Base-by-base conservation (phyloP, 2,329 filamentous ascomycete species). In the Fusarium concolor region DNA sequence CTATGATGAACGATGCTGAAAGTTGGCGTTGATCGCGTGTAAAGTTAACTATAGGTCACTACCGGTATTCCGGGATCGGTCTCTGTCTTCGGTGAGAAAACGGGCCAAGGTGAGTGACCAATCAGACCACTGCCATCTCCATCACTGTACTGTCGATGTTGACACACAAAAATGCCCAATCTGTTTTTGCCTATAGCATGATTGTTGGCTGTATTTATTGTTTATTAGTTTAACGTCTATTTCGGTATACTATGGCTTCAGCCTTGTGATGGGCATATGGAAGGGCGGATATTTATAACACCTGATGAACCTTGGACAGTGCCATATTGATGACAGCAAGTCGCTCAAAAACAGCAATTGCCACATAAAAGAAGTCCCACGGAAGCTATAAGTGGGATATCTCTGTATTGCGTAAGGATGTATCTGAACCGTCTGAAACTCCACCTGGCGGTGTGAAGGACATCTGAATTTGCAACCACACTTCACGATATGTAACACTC, bases 81-180 rank as follows among this genome's bases (percentile, higher is more conserved):
- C 38, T 39, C n/a, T 35, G 45, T 54, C 44, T 33, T 37, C 59
- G 63, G 61, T 70, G 56, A 51, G 46, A 38, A 50, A 57, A 42
- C 37, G 28, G 43, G 52, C 29, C 22, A 37, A 51, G 62, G 61
- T 68, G 58, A 61, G 49, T 24, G 43, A 14, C 71, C 70, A 74
- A 73, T 74, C 55, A 71, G 17, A n/a, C 35, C 28, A 6, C 26
- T 56, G 15, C 15, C 6, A 20, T 47, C 24, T 31, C n/a, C 14
- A 17, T 33, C 6, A 38, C 10, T 22, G 6, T 28, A 37, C 2
- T 37, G 51, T 52, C 52, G 20, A 31, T 15, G 31, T 52, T 28
- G 50, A 46, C 54, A 56, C 9, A 15, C 31, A 15, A 33, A 33
- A 33, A 15, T 33, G 31, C 29, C 6, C 31, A 15, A 15, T 33